phyloP scores from a whole-genome alignment of 352 stramenopile genomes.

The Pythium periplocum region DNA sequence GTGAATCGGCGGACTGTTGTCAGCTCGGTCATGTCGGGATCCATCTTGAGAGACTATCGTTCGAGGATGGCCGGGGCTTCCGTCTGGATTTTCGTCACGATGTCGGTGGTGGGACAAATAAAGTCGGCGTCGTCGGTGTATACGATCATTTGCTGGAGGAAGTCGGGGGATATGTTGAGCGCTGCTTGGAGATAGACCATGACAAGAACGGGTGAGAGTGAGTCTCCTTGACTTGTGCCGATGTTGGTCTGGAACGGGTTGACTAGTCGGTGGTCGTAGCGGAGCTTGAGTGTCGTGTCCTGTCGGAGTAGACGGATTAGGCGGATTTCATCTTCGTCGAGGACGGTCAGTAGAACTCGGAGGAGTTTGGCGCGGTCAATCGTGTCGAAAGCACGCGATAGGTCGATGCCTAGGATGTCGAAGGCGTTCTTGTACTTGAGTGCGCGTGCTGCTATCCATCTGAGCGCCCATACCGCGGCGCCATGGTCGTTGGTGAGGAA shows the following conservation, averaged over 20 bases:
- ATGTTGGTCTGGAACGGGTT: slow-evolving; percentile 6
- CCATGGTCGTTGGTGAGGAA: too few relatives aligned
- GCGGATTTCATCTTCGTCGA: slow-evolving; percentile 11
- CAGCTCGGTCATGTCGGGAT: slow-evolving; percentile 5
- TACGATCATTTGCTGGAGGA: slow-evolving; percentile 7
- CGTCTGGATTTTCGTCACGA: not conserved
- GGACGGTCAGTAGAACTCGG: slow-evolving; percentile 1
- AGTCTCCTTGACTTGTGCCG: slow-evolving; percentile 10
- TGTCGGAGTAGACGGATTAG: slow-evolving; percentile 6
- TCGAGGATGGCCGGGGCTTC: slow-evolving; percentile 3
- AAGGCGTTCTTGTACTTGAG: slow-evolving; percentile 2
- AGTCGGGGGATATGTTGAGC: slow-evolving; percentile 3
- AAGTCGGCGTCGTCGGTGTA: slow-evolving; percentile 10
- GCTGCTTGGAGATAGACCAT: slow-evolving; percentile 7
- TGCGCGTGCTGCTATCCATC: slow-evolving; percentile 7
- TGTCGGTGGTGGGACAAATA: not conserved
- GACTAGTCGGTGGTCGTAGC: not conserved
- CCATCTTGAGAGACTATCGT: slow-evolving; percentile 6
- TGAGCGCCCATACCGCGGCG: slow-evolving; percentile 13
- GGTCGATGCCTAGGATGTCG: slow-evolving; percentile 14
- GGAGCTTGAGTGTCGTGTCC: slow-evolving; percentile 7
- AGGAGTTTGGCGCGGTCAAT: slow-evolving; percentile 9
- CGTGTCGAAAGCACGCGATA: slow-evolving; percentile 10
- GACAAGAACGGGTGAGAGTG: slow-evolving; percentile 9
- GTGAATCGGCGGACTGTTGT: slow-evolving; percentile 1